phyloP scores from a whole-genome alignment of 2,329 filamentous ascomycete genomes.

The Venturia asperata region DNA sequence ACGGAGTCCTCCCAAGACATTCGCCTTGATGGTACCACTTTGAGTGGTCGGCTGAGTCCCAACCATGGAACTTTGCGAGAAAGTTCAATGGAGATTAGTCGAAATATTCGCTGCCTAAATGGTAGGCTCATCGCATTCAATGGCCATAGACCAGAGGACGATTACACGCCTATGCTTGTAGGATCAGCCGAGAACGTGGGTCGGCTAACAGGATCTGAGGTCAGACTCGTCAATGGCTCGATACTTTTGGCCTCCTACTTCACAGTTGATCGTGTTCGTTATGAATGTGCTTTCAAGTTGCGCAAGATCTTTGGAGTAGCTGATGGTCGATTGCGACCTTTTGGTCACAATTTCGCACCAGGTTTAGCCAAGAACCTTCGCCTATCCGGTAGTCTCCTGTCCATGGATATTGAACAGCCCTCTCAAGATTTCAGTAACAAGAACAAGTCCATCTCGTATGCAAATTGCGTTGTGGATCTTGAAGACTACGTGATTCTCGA shows the following conservation, averaged over 20 bases:
- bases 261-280: background rate
- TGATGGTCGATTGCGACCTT: background rate
- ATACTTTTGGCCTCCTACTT: background rate
- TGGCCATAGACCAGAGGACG: background rate
- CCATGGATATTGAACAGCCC: background rate
- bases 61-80: background rate
- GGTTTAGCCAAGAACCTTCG: background rate
- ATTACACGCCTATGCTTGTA: background rate
- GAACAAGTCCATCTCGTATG: background rate
- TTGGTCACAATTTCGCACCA: background rate
- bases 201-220: background rate
- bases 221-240: background rate
- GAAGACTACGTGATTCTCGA: background rate
- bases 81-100: background rate
- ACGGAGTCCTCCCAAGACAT: background rate
- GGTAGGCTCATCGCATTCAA: constrained; percentile 4
- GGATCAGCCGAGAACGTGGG: background rate
- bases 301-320: background rate
- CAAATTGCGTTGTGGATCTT: background rate
- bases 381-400: background rate
- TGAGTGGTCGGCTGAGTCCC: background rate
- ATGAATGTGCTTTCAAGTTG: constrained; percentile 8
- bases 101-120: background rate
- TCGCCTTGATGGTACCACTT: background rate
- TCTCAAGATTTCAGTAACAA: background rate